Evolutionary conservation across 352 stramenopile genomes (phyloP).

Genomic region (Globisporangium spinosum): DNA sequence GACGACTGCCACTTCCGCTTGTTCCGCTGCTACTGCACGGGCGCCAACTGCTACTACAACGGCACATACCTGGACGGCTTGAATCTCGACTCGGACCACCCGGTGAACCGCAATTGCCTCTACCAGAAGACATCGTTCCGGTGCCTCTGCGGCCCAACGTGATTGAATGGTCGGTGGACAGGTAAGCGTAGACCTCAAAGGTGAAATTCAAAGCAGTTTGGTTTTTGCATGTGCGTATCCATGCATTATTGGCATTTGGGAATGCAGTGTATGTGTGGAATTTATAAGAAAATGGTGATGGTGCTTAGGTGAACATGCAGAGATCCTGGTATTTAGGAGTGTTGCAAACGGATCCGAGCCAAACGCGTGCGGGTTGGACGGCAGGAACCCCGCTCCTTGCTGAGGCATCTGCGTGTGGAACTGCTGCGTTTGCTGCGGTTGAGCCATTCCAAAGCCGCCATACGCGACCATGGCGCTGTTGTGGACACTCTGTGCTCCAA

Average conservation of each 20-base stretch:
- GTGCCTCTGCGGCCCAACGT: constrained; percentile 70
- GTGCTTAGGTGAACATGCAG: neutral
- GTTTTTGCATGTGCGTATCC: neutral
- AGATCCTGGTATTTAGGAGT: constrained; percentile 27
- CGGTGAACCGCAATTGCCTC: constrained; percentile 74
- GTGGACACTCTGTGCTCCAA: neutral
- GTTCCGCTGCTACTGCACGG: constrained; percentile 74
- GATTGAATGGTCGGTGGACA: neutral
- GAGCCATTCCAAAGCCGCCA: constrained; percentile 21
- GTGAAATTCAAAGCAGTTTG: neutral
- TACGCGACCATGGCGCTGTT: constrained; percentile 17
- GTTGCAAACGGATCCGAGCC: constrained; percentile 56
- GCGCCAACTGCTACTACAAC: constrained; percentile 59
- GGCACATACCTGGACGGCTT: constrained; percentile 51
- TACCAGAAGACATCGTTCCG: constrained; percentile 60
- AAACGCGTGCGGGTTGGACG: constrained; percentile 24
- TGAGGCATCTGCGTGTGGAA: constrained; percentile 34
- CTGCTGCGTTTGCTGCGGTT: constrained; percentile 22
- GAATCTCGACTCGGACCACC: constrained; percentile 49
- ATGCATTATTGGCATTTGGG: constrained; percentile 1
- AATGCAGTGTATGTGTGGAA: neutral
- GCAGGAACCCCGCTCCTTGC: constrained; percentile 20
- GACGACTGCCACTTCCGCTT: constrained; percentile 62
- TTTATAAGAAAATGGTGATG: constrained; percentile 4
- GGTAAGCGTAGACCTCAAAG: neutral